Conservation (phyloP, 345 rosid species). For the Populus davidiana region DNA sequence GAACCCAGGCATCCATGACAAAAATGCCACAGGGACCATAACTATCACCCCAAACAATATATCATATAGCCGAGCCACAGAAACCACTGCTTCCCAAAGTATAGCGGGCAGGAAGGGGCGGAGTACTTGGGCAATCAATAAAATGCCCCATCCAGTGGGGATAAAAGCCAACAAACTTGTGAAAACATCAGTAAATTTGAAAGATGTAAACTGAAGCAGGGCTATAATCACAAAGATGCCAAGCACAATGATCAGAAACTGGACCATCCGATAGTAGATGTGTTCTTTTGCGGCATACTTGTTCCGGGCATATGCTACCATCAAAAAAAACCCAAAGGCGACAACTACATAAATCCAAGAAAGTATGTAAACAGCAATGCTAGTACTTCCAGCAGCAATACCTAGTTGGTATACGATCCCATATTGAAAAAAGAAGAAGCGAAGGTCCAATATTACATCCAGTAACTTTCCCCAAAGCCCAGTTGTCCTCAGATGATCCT, state of each 20-base stretch:
- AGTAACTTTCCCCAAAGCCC: constrained; percentile 73
- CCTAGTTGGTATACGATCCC: constrained; percentile 81
- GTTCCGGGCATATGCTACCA: constrained; percentile 60
- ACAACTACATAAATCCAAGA: constrained; percentile 73
- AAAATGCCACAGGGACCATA: constrained; percentile 77
- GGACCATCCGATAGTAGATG: constrained; percentile 79
- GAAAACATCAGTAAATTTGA: constrained; percentile 58
- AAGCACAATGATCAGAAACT: constrained; percentile 66
- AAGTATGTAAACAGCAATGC: constrained; percentile 68
- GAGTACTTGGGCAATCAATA: constrained; percentile 75
- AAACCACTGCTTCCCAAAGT: constrained; percentile 68
- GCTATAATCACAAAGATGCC: constrained; percentile 55
- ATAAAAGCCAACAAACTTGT: constrained; percentile 82
- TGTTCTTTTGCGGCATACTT: constrained; percentile 74
- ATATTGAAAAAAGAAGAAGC: constrained; percentile 88
- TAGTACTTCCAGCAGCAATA: constrained; percentile 50
- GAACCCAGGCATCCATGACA: constrained; percentile 94
- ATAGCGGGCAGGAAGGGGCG: constrained; percentile 60
- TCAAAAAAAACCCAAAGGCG: constrained; percentile 50
- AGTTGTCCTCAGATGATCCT: constrained; percentile 79
- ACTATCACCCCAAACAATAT: constrained; percentile 72
- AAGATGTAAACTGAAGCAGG: constrained; percentile 60
- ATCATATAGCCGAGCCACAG: constrained; percentile 81
- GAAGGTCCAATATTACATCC: constrained; percentile 81
- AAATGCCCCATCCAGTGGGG: constrained; percentile 89